phyloP scores from a whole-genome alignment of 116 monocot species.

The Papilionanthe hybrid region DNA sequence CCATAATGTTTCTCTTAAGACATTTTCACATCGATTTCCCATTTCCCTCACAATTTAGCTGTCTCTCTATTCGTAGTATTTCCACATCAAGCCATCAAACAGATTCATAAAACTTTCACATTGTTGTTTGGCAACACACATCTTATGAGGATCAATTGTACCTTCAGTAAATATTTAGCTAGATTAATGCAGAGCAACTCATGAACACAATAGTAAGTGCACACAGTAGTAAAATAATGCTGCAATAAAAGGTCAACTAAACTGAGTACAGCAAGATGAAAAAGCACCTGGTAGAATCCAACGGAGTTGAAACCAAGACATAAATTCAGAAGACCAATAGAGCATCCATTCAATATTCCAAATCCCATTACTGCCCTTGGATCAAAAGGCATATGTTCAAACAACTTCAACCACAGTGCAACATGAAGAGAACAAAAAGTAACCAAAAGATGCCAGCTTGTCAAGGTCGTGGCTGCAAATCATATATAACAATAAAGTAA shows the following conservation, averaged over 20 bases:
- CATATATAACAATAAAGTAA: conserved; percentile 1
- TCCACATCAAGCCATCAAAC: background rate
- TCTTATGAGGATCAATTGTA: background rate
- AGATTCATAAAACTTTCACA: background rate
- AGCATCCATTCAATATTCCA: conserved; percentile 85
- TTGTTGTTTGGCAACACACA: background rate
- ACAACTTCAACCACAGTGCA: conserved; percentile 76
- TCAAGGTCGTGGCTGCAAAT: conserved; percentile 83
- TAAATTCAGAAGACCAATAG: conserved; percentile 79
- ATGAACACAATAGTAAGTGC: background rate
- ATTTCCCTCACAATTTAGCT: background rate
- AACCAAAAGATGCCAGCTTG: conserved; percentile 95
- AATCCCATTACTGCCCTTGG: conserved; percentile 78
- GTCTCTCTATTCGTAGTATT: background rate
- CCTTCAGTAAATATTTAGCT: background rate
- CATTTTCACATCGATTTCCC: background rate
- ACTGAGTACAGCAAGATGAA: conserved; percentile 2
- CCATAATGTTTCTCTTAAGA: background rate
- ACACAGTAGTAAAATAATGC: background rate
- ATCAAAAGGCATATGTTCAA: conserved; percentile 91
- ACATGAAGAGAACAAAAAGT: conserved; percentile 89
- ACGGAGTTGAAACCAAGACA: conserved; percentile 91
- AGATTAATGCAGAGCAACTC: background rate
- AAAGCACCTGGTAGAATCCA: conserved; percentile 80
- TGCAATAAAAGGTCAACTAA: background rate